Conservation (phyloP, 768 basidiomycete species). For the Pleurotus giganteus region DNA sequence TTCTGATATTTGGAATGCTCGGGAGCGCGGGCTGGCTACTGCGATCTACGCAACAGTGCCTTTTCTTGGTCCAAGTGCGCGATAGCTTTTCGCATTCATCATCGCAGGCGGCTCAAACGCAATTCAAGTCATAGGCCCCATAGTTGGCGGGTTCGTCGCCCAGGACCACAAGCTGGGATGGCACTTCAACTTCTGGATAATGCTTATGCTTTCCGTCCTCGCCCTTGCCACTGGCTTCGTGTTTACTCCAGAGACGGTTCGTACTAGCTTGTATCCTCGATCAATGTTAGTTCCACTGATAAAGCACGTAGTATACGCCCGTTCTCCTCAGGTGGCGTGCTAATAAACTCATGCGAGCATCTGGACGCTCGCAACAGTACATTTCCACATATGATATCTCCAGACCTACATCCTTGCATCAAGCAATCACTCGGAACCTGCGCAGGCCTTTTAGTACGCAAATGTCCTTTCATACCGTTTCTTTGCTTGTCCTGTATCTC, state of each 20-base stretch:
- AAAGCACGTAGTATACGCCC: slow-evolving; percentile 48
- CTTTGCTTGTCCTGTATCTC: slow-evolving; percentile 5
- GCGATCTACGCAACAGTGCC: slow-evolving; percentile 57
- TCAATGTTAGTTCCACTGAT: neutral
- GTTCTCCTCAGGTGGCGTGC: slow-evolving; percentile 58
- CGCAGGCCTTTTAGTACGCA: slow-evolving; percentile 52
- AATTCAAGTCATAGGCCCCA: slow-evolving; percentile 55
- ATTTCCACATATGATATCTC: slow-evolving; percentile 48
- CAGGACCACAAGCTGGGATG: slow-evolving; percentile 47
- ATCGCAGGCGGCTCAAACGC: neutral
- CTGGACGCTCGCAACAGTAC: slow-evolving; percentile 40
- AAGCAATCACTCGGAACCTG: slow-evolving; percentile 47
- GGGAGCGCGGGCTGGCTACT: slow-evolving; percentile 59
- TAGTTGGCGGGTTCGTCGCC: slow-evolving; percentile 65
- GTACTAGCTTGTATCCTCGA: slow-evolving; percentile 10
- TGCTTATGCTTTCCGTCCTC: slow-evolving; percentile 50
- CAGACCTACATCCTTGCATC: slow-evolving; percentile 38
- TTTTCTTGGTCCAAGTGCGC: slow-evolving; percentile 53
- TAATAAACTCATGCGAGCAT: slow-evolving; percentile 35
- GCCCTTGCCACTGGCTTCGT: slow-evolving; percentile 46
- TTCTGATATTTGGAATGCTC: slow-evolving; percentile 55
- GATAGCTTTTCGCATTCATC: neutral
- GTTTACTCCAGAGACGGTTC: slow-evolving; percentile 56
- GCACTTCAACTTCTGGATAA: slow-evolving; percentile 67
- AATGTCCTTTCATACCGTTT: neutral